Percentiles rank a stretch among this genome's conserved stretches.
These are phyloP conservation scores for Aeschynomene evenia DNA, from an alignment of 306 rosid species.

Conservation along the genomic window DNA sequence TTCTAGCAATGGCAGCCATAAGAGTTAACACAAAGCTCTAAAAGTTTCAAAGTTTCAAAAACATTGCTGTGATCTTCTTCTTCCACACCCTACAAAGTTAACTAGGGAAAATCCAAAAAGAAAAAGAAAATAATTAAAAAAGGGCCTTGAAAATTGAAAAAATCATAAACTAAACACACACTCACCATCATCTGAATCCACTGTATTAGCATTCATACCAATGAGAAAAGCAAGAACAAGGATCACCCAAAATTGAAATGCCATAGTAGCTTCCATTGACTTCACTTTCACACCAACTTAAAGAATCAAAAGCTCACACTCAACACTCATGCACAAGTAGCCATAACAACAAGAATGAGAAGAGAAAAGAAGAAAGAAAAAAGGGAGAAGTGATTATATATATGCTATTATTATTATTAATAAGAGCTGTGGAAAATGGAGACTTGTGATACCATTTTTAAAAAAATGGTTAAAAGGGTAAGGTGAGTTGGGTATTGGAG, in stretches of 20 bases:
- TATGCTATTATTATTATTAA: too few species aligned
- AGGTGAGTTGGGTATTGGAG: conserved; percentile 8
- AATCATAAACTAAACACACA: conserved; percentile 1
- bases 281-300: neutral
- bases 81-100: neutral
- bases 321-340: conserved; percentile 1
- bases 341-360: neutral
- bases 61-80: neutral
- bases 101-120: conserved; percentile 4
- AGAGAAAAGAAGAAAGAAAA: too few species aligned
- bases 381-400: neutral
- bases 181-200: conserved; percentile 85
- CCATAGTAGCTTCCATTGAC: conserved; percentile 37
- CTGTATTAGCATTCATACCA: conserved; percentile 46
- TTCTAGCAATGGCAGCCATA: conserved; percentile 19
- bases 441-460: conserved; percentile 27
- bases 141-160: conserved; percentile 8
- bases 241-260: conserved; percentile 51
- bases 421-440: neutral
- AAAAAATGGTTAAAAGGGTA: conserved; percentile 23
- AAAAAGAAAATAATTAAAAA: neutral
- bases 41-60: conserved; percentile 25
- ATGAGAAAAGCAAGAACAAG: conserved; percentile 51
- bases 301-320: neutral
- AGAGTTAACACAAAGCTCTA: conserved; percentile 1